Evolutionary conservation across 129 eudicot species (phyloP).

Genomic region (Sambucus nigra): DNA sequence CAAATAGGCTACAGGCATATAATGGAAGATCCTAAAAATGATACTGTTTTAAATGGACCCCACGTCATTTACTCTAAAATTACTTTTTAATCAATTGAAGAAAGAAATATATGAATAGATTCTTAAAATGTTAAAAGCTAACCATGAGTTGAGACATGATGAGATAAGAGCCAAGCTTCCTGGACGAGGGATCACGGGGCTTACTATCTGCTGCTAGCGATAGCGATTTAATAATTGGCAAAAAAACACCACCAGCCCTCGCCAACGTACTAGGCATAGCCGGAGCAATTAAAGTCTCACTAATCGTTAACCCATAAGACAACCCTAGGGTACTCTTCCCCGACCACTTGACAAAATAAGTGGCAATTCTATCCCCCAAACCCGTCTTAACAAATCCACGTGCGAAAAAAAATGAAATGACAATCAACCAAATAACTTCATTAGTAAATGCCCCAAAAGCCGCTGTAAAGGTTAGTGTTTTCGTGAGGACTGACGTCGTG

Average conservation of each 20-base stretch:
- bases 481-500: slow-evolving; percentile 33
- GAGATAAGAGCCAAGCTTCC: slow-evolving; percentile 40
- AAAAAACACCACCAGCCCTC: slow-evolving; percentile 53
- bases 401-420: slow-evolving; percentile 43
- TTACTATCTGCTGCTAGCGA: slow-evolving; percentile 42
- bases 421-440: slow-evolving; percentile 48
- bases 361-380: too few species aligned
- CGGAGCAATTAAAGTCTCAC: slow-evolving; percentile 56
- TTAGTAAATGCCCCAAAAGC: slow-evolving; percentile 45
- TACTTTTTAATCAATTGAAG: too few species aligned
- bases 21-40: too few species aligned
- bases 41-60: too few species aligned
- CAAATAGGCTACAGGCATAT: too few species aligned
- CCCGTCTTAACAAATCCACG: too few species aligned
- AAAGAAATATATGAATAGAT: too few species aligned
- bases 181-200: slow-evolving; percentile 31
- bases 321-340: slow-evolving; percentile 52
- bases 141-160: slow-evolving; percentile 43
- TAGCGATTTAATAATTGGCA: slow-evolving; percentile 51
- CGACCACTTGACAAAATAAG: slow-evolving; percentile 46
- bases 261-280: slow-evolving; percentile 62
- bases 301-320: slow-evolving; percentile 49
- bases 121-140: too few species aligned
- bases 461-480: slow-evolving; percentile 25
- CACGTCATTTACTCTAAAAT: too few species aligned